Conservation (phyloP, 495 filamentous ascomycete species). For the Poronia punctata region DNA sequence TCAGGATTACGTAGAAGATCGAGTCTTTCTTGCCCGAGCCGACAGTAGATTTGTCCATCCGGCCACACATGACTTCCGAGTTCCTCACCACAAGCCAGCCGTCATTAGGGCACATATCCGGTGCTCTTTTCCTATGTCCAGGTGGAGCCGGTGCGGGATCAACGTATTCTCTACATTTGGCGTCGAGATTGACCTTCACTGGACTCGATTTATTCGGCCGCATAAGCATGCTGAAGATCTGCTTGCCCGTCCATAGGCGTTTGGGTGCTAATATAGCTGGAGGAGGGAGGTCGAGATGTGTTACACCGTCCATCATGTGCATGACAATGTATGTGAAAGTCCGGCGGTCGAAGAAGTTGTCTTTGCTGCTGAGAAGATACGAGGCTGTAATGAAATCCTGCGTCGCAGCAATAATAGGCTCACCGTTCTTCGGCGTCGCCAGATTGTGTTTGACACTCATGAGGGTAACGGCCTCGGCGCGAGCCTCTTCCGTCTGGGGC, state of each 20-base stretch:
- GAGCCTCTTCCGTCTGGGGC: slow-evolving; percentile 94
- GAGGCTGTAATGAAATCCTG: slow-evolving; percentile 98
- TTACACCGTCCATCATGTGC: slow-evolving; percentile 84
- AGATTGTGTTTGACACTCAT: slow-evolving; percentile 99
- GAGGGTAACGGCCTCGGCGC: slow-evolving; percentile 87
- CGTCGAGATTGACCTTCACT: slow-evolving; percentile 86
- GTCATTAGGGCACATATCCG: slow-evolving; percentile 80
- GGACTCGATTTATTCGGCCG: slow-evolving; percentile 73
- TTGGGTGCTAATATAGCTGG: slow-evolving; percentile 81
- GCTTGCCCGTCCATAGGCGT: slow-evolving; percentile 93
- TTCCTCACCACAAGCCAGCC: slow-evolving; percentile 87
- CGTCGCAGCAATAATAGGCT: slow-evolving; percentile 95
- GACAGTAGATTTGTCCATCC: slow-evolving; percentile 95
- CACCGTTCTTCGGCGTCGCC: slow-evolving; percentile 92
- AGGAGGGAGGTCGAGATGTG: slow-evolving; percentile 75
- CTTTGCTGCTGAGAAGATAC: slow-evolving; percentile 86
- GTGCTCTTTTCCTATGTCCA: slow-evolving; percentile 35
- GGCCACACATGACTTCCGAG: slow-evolving; percentile 95
- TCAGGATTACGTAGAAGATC: slow-evolving; percentile 90
- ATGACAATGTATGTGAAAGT: slow-evolving; percentile 83
- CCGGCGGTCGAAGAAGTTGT: slow-evolving; percentile 81
- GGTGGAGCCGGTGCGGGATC: slow-evolving; percentile 25
- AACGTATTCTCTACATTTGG: slow-evolving; percentile 79
- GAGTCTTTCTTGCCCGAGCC: slow-evolving; percentile 97
- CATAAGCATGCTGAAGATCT: slow-evolving; percentile 94